Conservation (phyloP, 2,329 filamentous ascomycete species). For the Elsinoe australis region DNA sequence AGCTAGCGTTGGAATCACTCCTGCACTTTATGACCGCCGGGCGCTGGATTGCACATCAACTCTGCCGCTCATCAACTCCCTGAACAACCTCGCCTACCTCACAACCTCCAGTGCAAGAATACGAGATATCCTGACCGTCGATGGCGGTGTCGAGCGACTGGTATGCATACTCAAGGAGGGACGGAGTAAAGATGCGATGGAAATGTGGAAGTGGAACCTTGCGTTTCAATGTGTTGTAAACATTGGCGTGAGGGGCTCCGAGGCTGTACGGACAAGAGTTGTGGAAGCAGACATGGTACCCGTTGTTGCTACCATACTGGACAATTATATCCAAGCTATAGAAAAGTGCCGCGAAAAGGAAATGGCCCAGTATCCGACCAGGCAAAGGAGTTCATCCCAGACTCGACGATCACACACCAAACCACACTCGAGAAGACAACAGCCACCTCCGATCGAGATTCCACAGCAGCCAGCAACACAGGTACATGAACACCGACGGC, state of each 20-base stretch:
- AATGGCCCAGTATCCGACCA: background rate
- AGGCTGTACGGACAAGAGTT: conserved; percentile 85
- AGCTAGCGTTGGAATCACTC: conserved; percentile 97
- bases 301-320: conserved; percentile 93
- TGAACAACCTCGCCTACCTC: conserved; percentile 97
- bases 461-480: conserved; percentile 41
- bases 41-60: conserved; percentile 98
- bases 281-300: conserved; percentile 99
- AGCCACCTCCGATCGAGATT: conserved; percentile 78
- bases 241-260: conserved; percentile 91
- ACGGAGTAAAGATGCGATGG: conserved; percentile 96
- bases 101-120: conserved; percentile 97
- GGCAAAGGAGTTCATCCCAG: conserved; percentile 12
- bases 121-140: conserved; percentile 93
- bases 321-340: conserved; percentile 96
- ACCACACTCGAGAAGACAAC: conserved; percentile 57
- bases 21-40: conserved; percentile 92
- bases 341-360: conserved; percentile 81
- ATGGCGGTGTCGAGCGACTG: conserved; percentile 93
- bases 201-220: conserved; percentile 99
- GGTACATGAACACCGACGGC: conserved; percentile 20
- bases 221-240: conserved; percentile 99
- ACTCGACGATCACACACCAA: conserved; percentile 17
- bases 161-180: conserved; percentile 98
- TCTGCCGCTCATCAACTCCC: conserved; percentile 92